phyloP scores from a whole-genome alignment of 1,284 basidiomycete genomes.

The Puccinia brachypodii region DNA sequence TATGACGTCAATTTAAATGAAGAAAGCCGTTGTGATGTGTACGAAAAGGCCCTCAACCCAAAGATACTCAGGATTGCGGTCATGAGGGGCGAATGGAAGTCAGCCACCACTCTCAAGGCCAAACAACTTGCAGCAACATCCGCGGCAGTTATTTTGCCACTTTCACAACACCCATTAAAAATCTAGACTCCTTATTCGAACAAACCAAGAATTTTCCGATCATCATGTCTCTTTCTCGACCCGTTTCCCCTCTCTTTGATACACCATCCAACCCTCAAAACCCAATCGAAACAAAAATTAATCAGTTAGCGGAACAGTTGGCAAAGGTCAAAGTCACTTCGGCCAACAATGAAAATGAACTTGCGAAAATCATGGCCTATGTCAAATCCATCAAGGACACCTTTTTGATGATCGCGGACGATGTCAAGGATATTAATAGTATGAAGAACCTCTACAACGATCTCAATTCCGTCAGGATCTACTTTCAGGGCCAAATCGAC shows the following conservation, averaged over 20 bases:
- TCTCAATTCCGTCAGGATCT: background rate
- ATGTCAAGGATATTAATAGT: slow-evolving; percentile 5
- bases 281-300: background rate
- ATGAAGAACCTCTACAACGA: background rate
- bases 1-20: slow-evolving; percentile 2
- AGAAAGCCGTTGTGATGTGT: slow-evolving; percentile 11
- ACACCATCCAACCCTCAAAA: background rate
- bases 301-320: background rate
- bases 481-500: background rate
- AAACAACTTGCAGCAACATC: background rate
- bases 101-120: background rate
- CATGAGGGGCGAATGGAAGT: background rate
- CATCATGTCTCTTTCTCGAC: too few relatives aligned
- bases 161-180: too few relatives aligned
- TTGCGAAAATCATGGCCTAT: background rate
- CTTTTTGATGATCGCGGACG: background rate
- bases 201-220: too few relatives aligned
- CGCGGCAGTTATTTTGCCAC: too few relatives aligned
- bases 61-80: slow-evolving; percentile 3
- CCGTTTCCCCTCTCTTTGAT: background rate
- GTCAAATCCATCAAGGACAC: background rate
- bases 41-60: background rate
- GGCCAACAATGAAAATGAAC: background rate
- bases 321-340: background rate
- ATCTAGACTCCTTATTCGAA: too few relatives aligned